phyloP scores from a whole-genome alignment of 371 early-diverging fungal genomes.

The Encephalitozoon hellem region DNA sequence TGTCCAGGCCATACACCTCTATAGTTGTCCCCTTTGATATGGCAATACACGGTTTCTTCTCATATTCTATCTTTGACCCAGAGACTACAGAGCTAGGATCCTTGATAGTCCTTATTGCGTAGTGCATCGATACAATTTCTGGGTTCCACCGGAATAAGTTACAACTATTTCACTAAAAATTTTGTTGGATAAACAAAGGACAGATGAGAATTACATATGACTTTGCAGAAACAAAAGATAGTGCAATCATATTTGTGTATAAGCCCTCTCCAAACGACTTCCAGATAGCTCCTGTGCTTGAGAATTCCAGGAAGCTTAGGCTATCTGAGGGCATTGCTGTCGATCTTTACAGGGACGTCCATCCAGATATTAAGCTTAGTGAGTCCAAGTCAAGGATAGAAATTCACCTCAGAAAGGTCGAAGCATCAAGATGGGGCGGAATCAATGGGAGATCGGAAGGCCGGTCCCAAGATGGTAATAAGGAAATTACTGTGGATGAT shows the following conservation, averaged over 20 bases:
- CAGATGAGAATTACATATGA: background rate
- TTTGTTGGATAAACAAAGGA: slow-evolving; percentile 1
- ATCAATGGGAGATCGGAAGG: background rate
- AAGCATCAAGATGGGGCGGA: background rate
- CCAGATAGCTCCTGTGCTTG: background rate
- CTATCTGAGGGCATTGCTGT: background rate
- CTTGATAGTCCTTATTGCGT: background rate
- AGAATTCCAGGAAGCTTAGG: background rate
- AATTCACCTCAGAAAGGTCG: background rate
- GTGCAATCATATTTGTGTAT: background rate
- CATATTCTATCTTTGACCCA: background rate
- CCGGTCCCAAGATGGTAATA: background rate
- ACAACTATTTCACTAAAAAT: slow-evolving; percentile 7
- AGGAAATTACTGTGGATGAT: slow-evolving; percentile 63
- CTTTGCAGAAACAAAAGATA: slow-evolving; percentile 8
- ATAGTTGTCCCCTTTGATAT: background rate
- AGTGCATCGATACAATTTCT: background rate
- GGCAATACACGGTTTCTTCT: background rate
- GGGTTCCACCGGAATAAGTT: background rate
- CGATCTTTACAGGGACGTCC: background rate
- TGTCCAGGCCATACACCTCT: background rate
- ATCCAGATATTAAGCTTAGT: background rate
- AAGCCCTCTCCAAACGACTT: background rate
- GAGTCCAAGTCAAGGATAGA: background rate
- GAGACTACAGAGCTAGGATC: background rate